Evolutionary conservation across 2,329 filamentous ascomycete species (phyloP).

Genomic region (Rhinocladiella similis): DNA sequence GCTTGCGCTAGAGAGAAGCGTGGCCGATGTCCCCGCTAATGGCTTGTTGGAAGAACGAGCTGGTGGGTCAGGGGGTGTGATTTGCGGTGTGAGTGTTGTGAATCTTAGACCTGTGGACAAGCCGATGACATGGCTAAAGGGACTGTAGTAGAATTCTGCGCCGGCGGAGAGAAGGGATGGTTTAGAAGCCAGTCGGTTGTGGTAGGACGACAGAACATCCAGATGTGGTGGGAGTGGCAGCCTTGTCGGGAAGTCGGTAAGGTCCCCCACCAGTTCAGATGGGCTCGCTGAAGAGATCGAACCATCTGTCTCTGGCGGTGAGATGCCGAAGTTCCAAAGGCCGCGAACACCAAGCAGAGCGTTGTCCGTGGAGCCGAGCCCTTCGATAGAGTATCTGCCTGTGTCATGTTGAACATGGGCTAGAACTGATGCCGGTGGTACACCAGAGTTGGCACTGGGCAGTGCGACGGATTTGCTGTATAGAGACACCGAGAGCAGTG

Average conservation of each 20-base stretch:
- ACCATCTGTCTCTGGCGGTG: constrained; percentile 38
- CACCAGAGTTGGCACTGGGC: constrained; percentile 39
- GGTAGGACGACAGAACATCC: constrained; percentile 34
- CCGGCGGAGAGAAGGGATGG: constrained; percentile 81
- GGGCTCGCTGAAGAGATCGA: background rate
- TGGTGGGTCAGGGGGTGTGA: constrained; percentile 55
- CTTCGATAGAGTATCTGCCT: constrained; percentile 85
- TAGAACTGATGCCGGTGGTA: constrained; percentile 52
- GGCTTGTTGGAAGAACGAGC: constrained; percentile 31
- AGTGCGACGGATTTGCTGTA: constrained; percentile 41
- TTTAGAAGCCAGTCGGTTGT: constrained; percentile 24
- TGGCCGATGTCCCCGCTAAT: constrained; percentile 29
- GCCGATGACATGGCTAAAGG: constrained; percentile 89
- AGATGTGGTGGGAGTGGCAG: constrained; percentile 29
- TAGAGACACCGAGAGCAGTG: constrained; percentile 74
- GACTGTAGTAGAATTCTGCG: constrained; percentile 92
- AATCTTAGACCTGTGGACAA: constrained; percentile 87
- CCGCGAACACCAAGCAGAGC: constrained; percentile 83
- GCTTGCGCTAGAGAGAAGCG: constrained; percentile 26
- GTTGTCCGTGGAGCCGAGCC: constrained; percentile 88
- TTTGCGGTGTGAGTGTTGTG: constrained; percentile 63
- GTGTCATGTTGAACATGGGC: constrained; percentile 65
- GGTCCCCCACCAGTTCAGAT: background rate
- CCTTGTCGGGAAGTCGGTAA: constrained; percentile 19
- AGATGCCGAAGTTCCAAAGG: constrained; percentile 89